phyloP scores from a whole-genome alignment of 139 green algal genomes.

The Chlamydomonas sp. region DNA sequence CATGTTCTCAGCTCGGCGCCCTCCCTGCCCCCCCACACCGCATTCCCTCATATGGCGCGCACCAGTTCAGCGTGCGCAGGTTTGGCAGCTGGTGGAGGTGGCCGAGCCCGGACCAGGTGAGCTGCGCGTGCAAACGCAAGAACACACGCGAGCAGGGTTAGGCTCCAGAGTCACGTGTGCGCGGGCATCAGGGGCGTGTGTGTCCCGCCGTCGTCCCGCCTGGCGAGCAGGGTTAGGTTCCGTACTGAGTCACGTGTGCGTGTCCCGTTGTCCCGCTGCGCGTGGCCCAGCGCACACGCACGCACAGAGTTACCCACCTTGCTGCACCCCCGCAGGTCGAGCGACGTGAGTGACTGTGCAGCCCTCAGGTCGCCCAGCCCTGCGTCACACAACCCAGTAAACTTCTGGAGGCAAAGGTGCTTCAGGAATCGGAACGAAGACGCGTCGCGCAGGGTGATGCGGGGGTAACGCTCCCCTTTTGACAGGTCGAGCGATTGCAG shows the following conservation, averaged over 20 bases:
- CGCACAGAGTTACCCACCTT: no score
- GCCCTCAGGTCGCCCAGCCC: not conserved
- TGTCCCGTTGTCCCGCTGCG: not conserved
- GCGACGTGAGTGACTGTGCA: not conserved
- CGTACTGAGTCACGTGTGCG: not conserved
- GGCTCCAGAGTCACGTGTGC: no score
- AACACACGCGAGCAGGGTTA: not conserved
- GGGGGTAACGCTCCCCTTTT: not conserved
- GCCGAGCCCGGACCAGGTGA: constrained; percentile 8
- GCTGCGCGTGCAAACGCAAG: not conserved
- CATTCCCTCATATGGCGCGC: no score
- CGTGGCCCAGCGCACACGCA: no score
- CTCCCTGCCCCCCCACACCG: no score
- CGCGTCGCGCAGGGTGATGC: not conserved
- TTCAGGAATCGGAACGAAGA: not conserved
- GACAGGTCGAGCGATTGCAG: constrained; percentile 3
- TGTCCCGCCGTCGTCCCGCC: no score
- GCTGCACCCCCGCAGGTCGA: not conserved
- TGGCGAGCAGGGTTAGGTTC: not conserved
- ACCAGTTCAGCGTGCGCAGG: not conserved
- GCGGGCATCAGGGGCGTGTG: no score
- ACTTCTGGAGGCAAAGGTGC: not conserved
- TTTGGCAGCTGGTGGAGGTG: not conserved
- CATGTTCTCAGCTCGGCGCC: no score
- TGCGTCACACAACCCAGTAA: not conserved